These are phyloP conservation scores for Populus pruinosa DNA, from an alignment of 345 rosid species.

Conservation along the genomic window DNA sequence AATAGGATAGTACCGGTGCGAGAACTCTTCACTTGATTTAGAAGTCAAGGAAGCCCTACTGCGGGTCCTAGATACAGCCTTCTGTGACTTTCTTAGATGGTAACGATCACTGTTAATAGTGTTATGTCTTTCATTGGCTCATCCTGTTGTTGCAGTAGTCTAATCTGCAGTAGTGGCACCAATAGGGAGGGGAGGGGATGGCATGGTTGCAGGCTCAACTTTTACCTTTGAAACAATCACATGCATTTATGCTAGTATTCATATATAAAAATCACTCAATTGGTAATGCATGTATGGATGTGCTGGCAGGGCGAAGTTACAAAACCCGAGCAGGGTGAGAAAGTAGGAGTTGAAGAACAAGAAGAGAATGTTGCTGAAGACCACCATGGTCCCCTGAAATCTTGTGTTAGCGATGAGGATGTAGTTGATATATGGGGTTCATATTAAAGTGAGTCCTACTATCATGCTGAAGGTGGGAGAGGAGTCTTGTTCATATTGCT, in stretches of 20 bases:
- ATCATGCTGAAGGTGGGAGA: no score
- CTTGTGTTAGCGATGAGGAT: constrained; percentile 19
- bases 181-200: not conserved
- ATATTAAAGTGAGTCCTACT: constrained; percentile 24
- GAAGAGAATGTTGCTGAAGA: constrained; percentile 27
- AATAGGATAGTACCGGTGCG: no score
- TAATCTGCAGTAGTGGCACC: no score
- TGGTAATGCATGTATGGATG: not conserved
- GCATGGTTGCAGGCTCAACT: not conserved
- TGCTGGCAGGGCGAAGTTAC: constrained; percentile 39
- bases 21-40: no score
- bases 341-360: constrained; percentile 6
- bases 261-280: not conserved
- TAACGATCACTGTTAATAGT: no score
- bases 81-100: no score
- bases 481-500: no score
- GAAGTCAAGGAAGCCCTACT: no score
- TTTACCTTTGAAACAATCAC: not conserved
- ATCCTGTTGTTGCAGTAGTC: no score
- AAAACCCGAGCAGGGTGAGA: constrained; percentile 26
- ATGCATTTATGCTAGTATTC: no score
- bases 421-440: constrained; percentile 29
- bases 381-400: constrained; percentile 20
- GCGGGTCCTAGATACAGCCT: no score
- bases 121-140: no score